These are phyloP conservation scores for Rhododendron simsii DNA, from an alignment of 148 eudicot genomes.

Conservation along the genomic window DNA sequence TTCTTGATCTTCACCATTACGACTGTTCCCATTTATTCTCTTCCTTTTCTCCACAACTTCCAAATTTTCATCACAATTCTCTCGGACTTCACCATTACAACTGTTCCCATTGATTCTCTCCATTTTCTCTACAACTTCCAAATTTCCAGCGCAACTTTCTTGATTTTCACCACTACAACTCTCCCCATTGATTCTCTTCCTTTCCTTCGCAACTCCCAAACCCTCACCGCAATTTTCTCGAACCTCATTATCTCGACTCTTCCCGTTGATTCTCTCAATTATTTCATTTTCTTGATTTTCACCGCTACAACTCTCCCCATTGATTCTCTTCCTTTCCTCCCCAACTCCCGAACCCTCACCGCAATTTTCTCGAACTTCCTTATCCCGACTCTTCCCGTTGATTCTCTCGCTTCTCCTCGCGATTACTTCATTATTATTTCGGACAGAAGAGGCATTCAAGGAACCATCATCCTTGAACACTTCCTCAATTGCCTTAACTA, in stretches of 20 bases:
- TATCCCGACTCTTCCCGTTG: neutral
- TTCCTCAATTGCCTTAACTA: neutral
- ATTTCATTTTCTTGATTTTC: neutral
- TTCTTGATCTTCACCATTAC: neutral
- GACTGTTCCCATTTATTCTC: neutral
- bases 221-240: neutral
- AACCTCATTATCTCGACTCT: constrained; percentile 14
- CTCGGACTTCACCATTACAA: neutral
- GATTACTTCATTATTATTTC: neutral
- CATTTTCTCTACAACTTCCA: neutral
- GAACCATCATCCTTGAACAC: constrained; percentile 3
- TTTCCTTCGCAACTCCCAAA: neutral
- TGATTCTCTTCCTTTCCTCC: neutral
- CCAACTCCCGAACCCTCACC: neutral
- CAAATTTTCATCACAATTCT: neutral
- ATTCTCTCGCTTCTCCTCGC: neutral
- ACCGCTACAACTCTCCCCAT: neutral
- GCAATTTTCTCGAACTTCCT: constrained; percentile 16
- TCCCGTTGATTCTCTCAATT: neutral
- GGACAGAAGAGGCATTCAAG: neutral
- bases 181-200: neutral
- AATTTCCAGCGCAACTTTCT: neutral
- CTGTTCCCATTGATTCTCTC: neutral
- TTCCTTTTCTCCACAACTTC: neutral
- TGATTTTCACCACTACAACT: neutral